Base-by-base conservation (phyloP, 495 filamentous ascomycete species). In the Copromyces sp. region DNA sequence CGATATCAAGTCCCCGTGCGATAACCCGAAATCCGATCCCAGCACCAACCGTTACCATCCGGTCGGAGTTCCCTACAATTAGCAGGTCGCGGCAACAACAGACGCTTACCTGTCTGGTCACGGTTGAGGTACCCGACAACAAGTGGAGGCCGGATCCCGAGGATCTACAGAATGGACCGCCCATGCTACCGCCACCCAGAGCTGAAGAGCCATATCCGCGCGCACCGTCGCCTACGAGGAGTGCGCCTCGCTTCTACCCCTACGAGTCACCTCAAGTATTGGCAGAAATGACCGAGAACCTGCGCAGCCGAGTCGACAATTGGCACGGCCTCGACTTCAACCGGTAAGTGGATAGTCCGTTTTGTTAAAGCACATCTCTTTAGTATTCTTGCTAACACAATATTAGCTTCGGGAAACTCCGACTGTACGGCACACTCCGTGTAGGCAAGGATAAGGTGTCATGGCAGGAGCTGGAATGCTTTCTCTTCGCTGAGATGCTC, bases 381-480 rank as follows among this genome's bases (percentile, higher is more conserved):
- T 39, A 4, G 7, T 35, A 17, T 35, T 37, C 12, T 24, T 29
- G 20, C 75, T 81, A 59, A 75, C 71, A 38, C 12, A 39, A 29
- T 65, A 68, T 71, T 75, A 94, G 94, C 73, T 98, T 98, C 80
- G 95, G 95, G 74, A 97, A 97, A 78, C 88, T 99, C 75, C 91
- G 94, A 41, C 84, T 98, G 45, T 94, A 97, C 77, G 95, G 94
- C 61, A 94, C 92, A 17, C 90, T 98, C 74, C 90, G 92, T 71
- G 95, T 99, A 29, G 95, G 96, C 75, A 99, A 98, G 77, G 95
- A 99, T 80, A 93, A 94, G 74, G 88, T 95, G 75, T 94, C 95
- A 14, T 99, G 95, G 95, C 95, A 99, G 83, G 96, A 99, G 78
- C 82, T 99, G 70, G 94, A 98, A 80, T 99, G 96, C 80, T 99